Evolutionary conservation across 2,329 filamentous ascomycete species (phyloP), one percentile per base, ranked within the genome.

Genomic region (Phaeophleospora eucalypticola): DNA sequence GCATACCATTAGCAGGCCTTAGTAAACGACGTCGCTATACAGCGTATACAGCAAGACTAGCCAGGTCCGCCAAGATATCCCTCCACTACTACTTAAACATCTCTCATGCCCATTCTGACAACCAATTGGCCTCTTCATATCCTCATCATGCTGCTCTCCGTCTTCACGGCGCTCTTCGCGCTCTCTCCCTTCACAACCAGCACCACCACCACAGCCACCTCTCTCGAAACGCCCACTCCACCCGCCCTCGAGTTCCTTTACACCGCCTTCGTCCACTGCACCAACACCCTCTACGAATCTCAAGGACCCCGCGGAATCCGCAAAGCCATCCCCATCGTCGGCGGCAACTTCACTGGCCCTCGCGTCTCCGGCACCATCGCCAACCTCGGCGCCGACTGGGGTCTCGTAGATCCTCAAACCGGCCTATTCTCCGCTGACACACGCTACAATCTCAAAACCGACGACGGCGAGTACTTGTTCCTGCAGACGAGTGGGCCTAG

Each of bases 311-410:
- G 50, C 10, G 59, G 61, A 12, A 50, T 63, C 14, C 58, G 61
- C 2, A 59, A 56, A 18, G 53, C 60, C 7, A 62, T 64, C 18
- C 62, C 60, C 1, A 63, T 65, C 39, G 43, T 62, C 4, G 61
- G 60, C 21, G 62, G 61, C 4, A 64, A 63, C 21, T 59, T 65
- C 45, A 62, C 60, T 1, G 62, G 62, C 0, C 62, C 62, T 1
- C 42, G 52, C 9, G 38, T 62, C n/a, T 42, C 37, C 4, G 61
- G 59, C 24, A 54, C 52, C 17, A 61, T 69, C 27, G 58, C 68
- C 7, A 52, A 65, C 20, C 46, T 69, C 1, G 67, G 67, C 37
- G 66, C 66, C 10, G 67, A 69, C 43, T 69, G 66, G 66, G 66
- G 64, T n/a, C 47, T 65, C 16, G 62, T 58, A 1, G 61, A 64